Evolutionary conservation across 2,329 filamentous ascomycete species (phyloP), one percentile per base, ranked within the genome.

Genomic region (Teratosphaeriaceae sp.): DNA sequence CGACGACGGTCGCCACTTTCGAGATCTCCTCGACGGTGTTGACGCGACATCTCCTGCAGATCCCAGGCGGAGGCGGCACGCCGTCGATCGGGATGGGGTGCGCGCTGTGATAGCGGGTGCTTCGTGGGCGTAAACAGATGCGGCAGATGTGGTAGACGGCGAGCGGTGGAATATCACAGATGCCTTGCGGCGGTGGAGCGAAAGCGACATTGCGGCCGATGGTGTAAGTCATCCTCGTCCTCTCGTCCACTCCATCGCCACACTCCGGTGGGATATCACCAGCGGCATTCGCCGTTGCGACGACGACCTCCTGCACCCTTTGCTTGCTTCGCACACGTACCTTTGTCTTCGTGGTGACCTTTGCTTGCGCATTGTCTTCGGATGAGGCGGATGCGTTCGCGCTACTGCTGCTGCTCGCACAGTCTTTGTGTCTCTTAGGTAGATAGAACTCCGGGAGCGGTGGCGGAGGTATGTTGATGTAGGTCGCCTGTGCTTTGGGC

Each of bases 61-160:
- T 60, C 4, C 56, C 56, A 34, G 59, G 57, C 20, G 57, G 58
- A 12, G 56, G 55, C 16, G 58, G 58, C 5, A 58, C 44, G n/a
- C 52, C 53, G 24, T 60, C 53, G 24, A 51, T 40, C 1, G 56
- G 52, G 11, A 64, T 59, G 2, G 60, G 61, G 41, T 63, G 54
- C 30, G 56, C 54, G 40, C 52, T 48, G 46, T 64, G 61, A 40
- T 61, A 64, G 26, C 53, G 53, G 26, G 52, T 50, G 40, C 60
- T 63, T 33, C 61, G 55, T 16, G 60, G 57, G 11, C 57, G 53
- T 12, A 55, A 40, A 36, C 61, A 64, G 15, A 60, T 51, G 38
- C 57, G 53, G 46, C 60, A 64, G 39, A 62, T 57, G 48, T 64
- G 61, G 40, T 59, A 60, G 36, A 61, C 45, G 2, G 54, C 56